Percentiles rank a stretch among this genome's conserved stretches.
phyloP scores from a whole-genome alignment of 177 flowering plant species.

The Vitis hybrid region DNA sequence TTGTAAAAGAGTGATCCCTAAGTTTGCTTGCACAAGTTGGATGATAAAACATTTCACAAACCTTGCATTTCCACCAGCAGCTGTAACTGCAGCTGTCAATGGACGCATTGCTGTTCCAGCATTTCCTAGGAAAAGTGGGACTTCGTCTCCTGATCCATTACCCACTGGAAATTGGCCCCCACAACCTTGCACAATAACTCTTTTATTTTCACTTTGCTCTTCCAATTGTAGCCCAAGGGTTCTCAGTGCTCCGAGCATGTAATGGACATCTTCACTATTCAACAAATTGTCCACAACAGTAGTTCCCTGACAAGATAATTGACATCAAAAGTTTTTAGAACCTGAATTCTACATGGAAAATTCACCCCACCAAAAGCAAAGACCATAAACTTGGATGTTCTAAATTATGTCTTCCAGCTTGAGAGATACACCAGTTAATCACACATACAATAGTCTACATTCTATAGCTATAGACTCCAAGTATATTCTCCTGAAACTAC shows the following conservation, averaged over 20 bases:
- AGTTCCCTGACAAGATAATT: conserved; percentile 59
- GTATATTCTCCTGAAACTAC: no score
- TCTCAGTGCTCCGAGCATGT: conserved; percentile 87
- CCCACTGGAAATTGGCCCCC: conserved; percentile 83
- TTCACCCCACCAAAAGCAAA: no score
- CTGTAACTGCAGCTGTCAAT: conserved; percentile 90
- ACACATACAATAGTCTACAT: no score
- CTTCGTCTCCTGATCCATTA: conserved; percentile 47
- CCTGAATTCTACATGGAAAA: no score
- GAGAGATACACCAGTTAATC: no score
- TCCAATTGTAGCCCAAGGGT: conserved; percentile 78
- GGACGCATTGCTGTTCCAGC: conserved; percentile 90
- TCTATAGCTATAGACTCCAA: no score
- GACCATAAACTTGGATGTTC: no score
- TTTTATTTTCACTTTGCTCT: conserved; percentile 52
- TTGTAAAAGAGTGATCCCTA: no score
- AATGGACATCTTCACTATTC: conserved; percentile 82
- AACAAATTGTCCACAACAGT: conserved; percentile 91
- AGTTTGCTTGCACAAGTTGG: no score
- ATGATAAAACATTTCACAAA: conserved; percentile 9
- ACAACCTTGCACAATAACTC: conserved; percentile 77
- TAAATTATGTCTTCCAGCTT: no score
- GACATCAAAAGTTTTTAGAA: no score
- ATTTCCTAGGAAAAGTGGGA: conserved; percentile 91
- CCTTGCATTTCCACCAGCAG: conserved; percentile 96